phyloP scores from a whole-genome alignment of 345 rosid species.

The Hibiscus syriacus region DNA sequence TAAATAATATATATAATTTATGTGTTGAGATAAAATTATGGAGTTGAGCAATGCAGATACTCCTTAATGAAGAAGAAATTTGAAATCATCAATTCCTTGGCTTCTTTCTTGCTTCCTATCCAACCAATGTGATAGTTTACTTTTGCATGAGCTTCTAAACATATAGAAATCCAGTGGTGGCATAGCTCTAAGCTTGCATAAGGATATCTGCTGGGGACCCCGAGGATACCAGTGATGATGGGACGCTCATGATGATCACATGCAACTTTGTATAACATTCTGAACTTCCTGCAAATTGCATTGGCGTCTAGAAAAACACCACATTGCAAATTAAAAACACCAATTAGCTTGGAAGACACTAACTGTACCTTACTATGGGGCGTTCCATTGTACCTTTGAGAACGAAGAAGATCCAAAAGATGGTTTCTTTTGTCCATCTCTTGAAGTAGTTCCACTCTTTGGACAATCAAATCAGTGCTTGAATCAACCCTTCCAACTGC shows the following conservation, averaged over 20 bases:
- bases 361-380: slow-evolving; percentile 60
- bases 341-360: background rate
- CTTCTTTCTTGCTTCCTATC: no score
- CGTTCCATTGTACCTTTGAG: slow-evolving; percentile 66
- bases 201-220: background rate
- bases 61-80: no score
- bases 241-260: background rate
- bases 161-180: background rate
- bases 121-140: no score
- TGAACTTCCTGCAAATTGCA: background rate
- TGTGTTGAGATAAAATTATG: no score
- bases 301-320: background rate
- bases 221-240: background rate
- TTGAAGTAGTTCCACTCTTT: slow-evolving; percentile 87
- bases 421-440: slow-evolving; percentile 93
- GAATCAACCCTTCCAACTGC: slow-evolving; percentile 99
- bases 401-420: slow-evolving; percentile 94
- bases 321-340: background rate
- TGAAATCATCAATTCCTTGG: no score
- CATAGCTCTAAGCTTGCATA: background rate
- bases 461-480: slow-evolving; percentile 90
- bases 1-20: no score
- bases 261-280: background rate
- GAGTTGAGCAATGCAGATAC: no score
- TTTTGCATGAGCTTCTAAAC: no score